phyloP scores from a whole-genome alignment of 768 basidiomycete species.

The Naganishia onofrii region DNA sequence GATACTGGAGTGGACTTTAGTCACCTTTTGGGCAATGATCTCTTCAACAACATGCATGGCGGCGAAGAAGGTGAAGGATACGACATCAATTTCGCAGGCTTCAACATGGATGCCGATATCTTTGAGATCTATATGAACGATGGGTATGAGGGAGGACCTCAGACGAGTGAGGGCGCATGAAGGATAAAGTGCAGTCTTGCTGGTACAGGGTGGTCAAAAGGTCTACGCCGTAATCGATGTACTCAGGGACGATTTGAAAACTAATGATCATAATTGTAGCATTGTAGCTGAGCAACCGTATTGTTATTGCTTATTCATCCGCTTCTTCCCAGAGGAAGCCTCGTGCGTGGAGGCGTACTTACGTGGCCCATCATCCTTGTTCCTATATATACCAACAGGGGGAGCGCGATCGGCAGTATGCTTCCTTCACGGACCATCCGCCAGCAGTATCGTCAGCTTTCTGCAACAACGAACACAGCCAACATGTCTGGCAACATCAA shows the following conservation, averaged over 20 bases:
- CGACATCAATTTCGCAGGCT: constrained; percentile 22
- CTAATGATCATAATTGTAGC: constrained; percentile 14
- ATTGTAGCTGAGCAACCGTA: neutral
- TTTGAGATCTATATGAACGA: constrained; percentile 24
- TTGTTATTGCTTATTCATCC: no score
- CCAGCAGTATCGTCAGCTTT: no score
- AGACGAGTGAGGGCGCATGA: neutral
- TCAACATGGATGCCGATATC: constrained; percentile 18
- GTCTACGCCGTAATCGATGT: neutral
- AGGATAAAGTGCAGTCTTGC: neutral
- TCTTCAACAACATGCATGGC: constrained; percentile 17
- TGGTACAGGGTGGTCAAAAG: neutral
- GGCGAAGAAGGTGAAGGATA: constrained; percentile 19
- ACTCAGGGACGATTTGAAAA: neutral
- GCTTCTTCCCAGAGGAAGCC: no score
- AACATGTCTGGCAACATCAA: no score
- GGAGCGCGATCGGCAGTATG: no score
- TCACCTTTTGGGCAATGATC: constrained; percentile 21
- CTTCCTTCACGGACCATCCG: no score
- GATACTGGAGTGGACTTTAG: constrained; percentile 15
- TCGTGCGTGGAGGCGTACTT: neutral
- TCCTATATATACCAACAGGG: no score
- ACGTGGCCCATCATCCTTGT: no score
- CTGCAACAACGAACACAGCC: no score
- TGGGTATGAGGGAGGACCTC: constrained; percentile 8